Base-by-base conservation (phyloP, 208 protist genomes). In the Trichomonas gallinae region DNA sequence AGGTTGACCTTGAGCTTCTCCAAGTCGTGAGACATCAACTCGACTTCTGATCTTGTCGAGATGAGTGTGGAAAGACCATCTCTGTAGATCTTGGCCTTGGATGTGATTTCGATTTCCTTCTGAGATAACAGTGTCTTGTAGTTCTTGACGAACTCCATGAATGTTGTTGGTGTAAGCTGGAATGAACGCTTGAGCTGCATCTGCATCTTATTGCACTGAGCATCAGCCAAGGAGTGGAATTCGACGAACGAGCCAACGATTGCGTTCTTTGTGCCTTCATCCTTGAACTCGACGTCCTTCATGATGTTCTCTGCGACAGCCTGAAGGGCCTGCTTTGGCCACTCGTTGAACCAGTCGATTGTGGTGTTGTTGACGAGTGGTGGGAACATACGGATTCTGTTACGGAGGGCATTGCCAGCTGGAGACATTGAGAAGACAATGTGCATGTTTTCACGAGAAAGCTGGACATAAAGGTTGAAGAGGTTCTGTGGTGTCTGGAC, bases 341-440 rank as follows among this genome's bases (percentile, higher is more conserved):
- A 99, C 93, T 98, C 98, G 72, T 98, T 97, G 97, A 99, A 99
- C 99, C 99, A 99, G 97, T 99, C 99, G 97, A 99, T 99, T 45
- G 98, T 99, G 9, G 98, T 99, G 97, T 98, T 99, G 96, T 98
- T 99, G 63, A 99, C 98, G 0, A 99, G 97, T 46, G 98, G 98
- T 2, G 99, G 99, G 97, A 99, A 99, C 98, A 99, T 99, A n/a
- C 99, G 98, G 48, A 99, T 98, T 45, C 99, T 98, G 63, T 98
- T 97, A 87, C 99, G 98, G 97, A 99, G 99, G 48, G 99, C 98
- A 48, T 63, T 38, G 58, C 99, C 98, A 36, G 99, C 98, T 1
- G 99, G 99, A 10, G 98, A 99, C 99, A 99, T 99, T 97, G 98
- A 99, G 44, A 99, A 98, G 15, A 99, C 98, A 38, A 99, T 97